Evolutionary conservation across 768 basidiomycete genomes (phyloP), one percentile per base, ranked within the genome.

Genomic region (Dentipellis sp.): DNA sequence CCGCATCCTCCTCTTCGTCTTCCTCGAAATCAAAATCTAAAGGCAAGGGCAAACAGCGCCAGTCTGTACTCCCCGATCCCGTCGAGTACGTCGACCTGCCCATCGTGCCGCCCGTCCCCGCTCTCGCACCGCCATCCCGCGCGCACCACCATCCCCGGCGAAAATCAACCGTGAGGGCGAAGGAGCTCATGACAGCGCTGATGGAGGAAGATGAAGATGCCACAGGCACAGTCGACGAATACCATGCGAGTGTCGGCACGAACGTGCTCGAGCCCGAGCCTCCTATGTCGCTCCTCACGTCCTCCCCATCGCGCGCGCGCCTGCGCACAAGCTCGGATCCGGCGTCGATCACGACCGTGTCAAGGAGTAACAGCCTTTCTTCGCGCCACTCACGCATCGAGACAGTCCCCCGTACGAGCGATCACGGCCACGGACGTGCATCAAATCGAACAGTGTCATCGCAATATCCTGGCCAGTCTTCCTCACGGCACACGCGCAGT

Each of bases 121-220:
- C 58, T 56, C 47, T 62, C 55, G 29, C 29, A 29, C 29, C 29
- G 29, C 29, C 29, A 3, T 29, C 29, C 3, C 53, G 61, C 58
- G 37, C 63, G 17, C 48, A 35, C 16, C 48, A 50, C 56, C 54
- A 58, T 52, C 56, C 60, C 63, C 50, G 19, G 48, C 38, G 53
- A 50, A 48, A 53, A 55, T 39, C 60, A 62, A 46, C 58, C 68
- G 12, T 59, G 55, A 47, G 48, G 19, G 59, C 60, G 39, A 61
- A 58, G 8, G 63, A 59, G 17, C 66, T 69, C 8, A 74, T 74
- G 73, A 69, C 69, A 8, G 72, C 71, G 14, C 59, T 74, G 8
- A 60, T 69, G 54, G 73, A 74, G 58, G 73, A 74, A 38, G 71
- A 72, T 48, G 72, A 74, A 56, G 67, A 69, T 38, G 68, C 67